Evolutionary conservation across 2,329 filamentous ascomycete species (phyloP), one percentile per base, ranked within the genome.

Genomic region (Botrytis aclada): DNA sequence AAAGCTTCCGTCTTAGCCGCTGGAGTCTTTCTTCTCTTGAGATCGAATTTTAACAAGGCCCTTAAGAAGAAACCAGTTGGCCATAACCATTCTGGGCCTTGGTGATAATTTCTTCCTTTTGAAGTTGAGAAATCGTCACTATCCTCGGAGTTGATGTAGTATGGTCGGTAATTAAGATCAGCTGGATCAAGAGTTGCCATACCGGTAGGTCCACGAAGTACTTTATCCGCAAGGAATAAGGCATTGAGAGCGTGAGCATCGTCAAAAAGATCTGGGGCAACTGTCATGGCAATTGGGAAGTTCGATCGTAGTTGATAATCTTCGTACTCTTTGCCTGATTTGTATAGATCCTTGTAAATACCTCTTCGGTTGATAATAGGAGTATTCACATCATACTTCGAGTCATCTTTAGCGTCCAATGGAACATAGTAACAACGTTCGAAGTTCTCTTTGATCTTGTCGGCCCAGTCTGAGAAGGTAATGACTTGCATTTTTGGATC

Each of bases 41-140:
- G 84, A 81, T 98, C 94, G 79, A 98, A 98, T 82, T 94, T 93
- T 75, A 99, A 87, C 76, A 99, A 85, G 1, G 96, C 96, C 66
- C 97, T 90, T 34, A 98, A 86, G 86, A 97, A 99, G 85, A 94
- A 99, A 7, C 96, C 96, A 1, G 94, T 95, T 0, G 95, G 97
- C 96, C 96, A 99, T 37, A 98, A 84, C 96, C 96, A 99, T 82
- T 99, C 96, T 0, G 96, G 97, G 7, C 96, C 96, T 82, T 98
- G 95, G 82, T 99, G 96, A 83, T 99, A 99, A 83, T 98, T 99
- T 72, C 96, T 88, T 67, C 96, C 96, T 83, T 98, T 98, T 78
- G 92, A 90, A 0, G 95, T 98, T 18, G 93, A 89, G 80, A 98
- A 98, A 82, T 98, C 93, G 20, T 89, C 89, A 74, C 92, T 95